Percentiles rank a stretch among this genome's conserved stretches.
phyloP scores from a whole-genome alignment of 2,329 filamentous ascomycete genomes.

The Ophiostoma quercus region DNA sequence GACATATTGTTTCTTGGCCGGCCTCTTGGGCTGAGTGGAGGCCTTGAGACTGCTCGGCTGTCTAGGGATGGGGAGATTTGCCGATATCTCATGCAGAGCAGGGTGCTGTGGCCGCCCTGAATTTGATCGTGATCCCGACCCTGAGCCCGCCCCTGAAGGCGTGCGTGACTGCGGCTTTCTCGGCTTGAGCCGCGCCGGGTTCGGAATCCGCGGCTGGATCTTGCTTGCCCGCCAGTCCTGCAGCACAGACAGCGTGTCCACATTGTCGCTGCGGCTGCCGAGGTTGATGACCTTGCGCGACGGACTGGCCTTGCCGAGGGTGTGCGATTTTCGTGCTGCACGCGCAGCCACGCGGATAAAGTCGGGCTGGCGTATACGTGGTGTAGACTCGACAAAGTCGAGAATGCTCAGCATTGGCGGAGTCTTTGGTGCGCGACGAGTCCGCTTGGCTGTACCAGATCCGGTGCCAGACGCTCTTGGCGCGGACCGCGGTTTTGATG shows the following conservation, averaged over 20 bases:
- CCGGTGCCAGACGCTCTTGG: neutral
- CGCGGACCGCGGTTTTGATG: neutral
- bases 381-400: slow-evolving; percentile 47
- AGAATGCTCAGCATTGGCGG: slow-evolving; percentile 55
- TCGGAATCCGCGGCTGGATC: slow-evolving; percentile 38
- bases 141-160: neutral
- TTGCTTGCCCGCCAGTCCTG: slow-evolving; percentile 52
- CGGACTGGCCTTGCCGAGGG: slow-evolving; percentile 52
- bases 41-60: neutral
- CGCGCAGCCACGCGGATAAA: slow-evolving; percentile 60
- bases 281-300: slow-evolving; percentile 53
- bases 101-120: neutral
- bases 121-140: neutral
- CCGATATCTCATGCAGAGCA: slow-evolving; percentile 21
- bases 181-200: neutral
- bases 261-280: slow-evolving; percentile 55
- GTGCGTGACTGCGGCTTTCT: neutral
- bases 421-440: neutral
- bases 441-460: neutral
- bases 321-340: slow-evolving; percentile 43
- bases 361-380: slow-evolving; percentile 38
- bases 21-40: neutral
- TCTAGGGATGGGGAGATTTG: slow-evolving; percentile 9
- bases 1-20: slow-evolving; percentile 8
- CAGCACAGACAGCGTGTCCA: slow-evolving; percentile 51